Base-by-base conservation (phyloP, 2,329 filamentous ascomycete genomes). In the Phialophora chinensis region DNA sequence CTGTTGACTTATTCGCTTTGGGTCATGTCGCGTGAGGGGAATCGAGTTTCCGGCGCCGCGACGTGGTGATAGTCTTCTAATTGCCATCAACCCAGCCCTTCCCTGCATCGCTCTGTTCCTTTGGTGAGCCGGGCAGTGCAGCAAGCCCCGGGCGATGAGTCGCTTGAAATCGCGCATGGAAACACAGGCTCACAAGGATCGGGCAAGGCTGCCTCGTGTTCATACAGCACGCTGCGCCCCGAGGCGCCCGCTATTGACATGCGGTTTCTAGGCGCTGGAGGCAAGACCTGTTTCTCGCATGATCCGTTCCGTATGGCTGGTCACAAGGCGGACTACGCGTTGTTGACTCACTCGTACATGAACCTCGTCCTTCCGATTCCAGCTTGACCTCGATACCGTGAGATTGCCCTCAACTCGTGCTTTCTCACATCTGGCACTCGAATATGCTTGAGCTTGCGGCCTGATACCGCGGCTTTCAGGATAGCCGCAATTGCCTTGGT, bases 261-360 rank as follows among this genome's bases (percentile, higher is more conserved):
- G 23, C 29, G 10, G 2, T 14, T 11, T 53, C 35, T 38, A 52
- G 23, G 31, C 59, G 31, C 20, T 6, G 55, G 12, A 35, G 5
- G 31, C 17, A n/a, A 14, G 11, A 20, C 27, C 23, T 27, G 44
- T 47, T 53, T 42, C 42, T 31, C 50, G 49, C 20, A 12, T 12
- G 49, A 61, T 31, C 23, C 42, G 23, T 23, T 20, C n/a, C 14
- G 27, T 44, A 25, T 20, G 55, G 56, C 44, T 60, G 35, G 33
- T 38, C 0, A 44, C 62, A 54, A 65, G 55, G 62, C 55, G 38
- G 31, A 64, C 62, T 20, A n/a, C n/a, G 29, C 27, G 6, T 27
- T 14, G 23, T 57, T 44, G 27, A 50, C 14, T 38, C 31, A 25
- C 11, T 25, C 23, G 56, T 60, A 53, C 20, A 17, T 14, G 25